Conservation (phyloP, 106 monocot species). For the Phalaenopsis equestris region DNA sequence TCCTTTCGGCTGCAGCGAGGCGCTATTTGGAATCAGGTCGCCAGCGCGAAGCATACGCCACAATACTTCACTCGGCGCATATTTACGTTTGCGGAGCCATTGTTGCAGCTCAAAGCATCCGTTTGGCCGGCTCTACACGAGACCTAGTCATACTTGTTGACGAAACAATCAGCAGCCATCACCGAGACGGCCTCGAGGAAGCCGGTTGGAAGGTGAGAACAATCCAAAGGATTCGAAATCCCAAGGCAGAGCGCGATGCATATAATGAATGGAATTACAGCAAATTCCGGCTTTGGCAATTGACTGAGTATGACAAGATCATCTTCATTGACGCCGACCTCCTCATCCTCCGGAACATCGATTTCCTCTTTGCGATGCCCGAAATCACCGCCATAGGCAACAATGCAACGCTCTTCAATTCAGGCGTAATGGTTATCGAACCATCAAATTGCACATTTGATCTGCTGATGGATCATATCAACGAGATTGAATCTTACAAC, state of each 20-base stretch:
- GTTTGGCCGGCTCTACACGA: conserved; percentile 29
- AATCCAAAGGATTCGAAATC: conserved; percentile 46
- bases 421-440: conserved; percentile 49
- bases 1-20: neutral
- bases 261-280: conserved; percentile 71
- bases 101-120: conserved; percentile 46
- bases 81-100: conserved; percentile 50
- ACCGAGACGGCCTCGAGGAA: conserved; percentile 27
- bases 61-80: conserved; percentile 33
- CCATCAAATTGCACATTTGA: conserved; percentile 50
- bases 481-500: conserved; percentile 45
- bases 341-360: conserved; percentile 46
- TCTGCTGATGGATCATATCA: conserved; percentile 32
- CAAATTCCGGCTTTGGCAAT: conserved; percentile 60
- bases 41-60: conserved; percentile 27
- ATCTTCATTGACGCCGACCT: conserved; percentile 58
- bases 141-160: conserved; percentile 37
- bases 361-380: conserved; percentile 38
- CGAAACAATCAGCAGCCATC: conserved; percentile 32
- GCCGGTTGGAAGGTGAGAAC: conserved; percentile 28
- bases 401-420: conserved; percentile 50
- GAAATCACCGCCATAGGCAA: conserved; percentile 49
- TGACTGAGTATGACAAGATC: conserved; percentile 48
- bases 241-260: conserved; percentile 44
- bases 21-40: conserved; percentile 7